phyloP scores from a whole-genome alignment of 768 basidiomycete species.

The Mycena filopes region DNA sequence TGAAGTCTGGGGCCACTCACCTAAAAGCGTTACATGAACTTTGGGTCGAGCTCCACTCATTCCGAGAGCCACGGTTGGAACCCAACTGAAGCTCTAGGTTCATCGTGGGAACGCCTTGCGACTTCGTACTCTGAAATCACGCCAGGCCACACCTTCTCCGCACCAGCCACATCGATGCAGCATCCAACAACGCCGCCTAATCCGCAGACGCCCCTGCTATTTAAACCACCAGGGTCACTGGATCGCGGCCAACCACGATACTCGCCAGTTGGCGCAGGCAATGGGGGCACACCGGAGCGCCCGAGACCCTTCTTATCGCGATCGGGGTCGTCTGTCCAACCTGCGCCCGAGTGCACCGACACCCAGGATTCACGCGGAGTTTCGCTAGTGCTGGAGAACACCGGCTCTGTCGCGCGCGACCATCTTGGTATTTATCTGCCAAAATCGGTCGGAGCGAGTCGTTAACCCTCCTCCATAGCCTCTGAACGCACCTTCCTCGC shows the following conservation, averaged over 20 bases:
- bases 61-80: no score
- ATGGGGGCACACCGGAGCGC: no score
- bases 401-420: constrained; percentile 57
- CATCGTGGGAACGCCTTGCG: constrained; percentile 11
- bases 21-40: no score
- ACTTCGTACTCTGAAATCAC: not conserved
- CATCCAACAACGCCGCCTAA: not conserved
- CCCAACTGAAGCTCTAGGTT: no score
- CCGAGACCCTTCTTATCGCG: not conserved
- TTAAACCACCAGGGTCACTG: no score
- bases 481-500: constrained; percentile 57
- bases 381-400: constrained; percentile 46
- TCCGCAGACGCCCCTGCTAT: not conserved
- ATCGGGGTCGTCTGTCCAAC: not conserved
- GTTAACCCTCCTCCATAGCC: constrained; percentile 28
- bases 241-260: no score
- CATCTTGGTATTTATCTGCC: constrained; percentile 40
- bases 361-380: not conserved
- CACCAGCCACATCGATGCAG: not conserved
- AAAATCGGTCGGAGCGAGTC: no score
- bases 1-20: no score
- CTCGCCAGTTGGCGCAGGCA: no score
- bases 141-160: not conserved
- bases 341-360: not conserved
- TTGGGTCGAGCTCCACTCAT: no score